Evolutionary conservation across 768 basidiomycete genomes (phyloP).

Genomic region (Tulasnella sp.): DNA sequence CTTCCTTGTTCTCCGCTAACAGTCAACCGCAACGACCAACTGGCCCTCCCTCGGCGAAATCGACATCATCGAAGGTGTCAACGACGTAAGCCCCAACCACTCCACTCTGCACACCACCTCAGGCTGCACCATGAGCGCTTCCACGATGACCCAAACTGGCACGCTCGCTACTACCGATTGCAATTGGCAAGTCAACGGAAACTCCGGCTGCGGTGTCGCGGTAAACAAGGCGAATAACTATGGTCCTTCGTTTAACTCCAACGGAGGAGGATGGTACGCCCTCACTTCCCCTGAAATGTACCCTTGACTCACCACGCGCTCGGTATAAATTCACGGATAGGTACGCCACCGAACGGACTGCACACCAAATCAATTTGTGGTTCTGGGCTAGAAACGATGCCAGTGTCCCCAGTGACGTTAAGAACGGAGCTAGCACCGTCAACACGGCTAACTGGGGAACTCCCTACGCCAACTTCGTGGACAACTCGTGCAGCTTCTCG

Average conservation of each 20-base stretch:
- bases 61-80: constrained; percentile 31
- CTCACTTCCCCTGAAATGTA: too few relatives aligned
- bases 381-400: constrained; percentile 21
- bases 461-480: constrained; percentile 23
- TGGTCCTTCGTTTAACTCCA: constrained; percentile 21
- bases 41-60: constrained; percentile 44
- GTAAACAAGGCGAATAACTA: constrained; percentile 21
- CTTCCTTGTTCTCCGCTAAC: constrained; percentile 44
- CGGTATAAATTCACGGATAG: background rate
- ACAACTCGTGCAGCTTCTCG: constrained; percentile 20
- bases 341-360: constrained; percentile 24
- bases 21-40: constrained; percentile 17
- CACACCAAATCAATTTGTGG: constrained; percentile 19
- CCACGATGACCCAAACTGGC: constrained; percentile 37
- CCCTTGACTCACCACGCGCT: background rate
- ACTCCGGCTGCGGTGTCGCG: constrained; percentile 22
- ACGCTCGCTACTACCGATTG: constrained; percentile 22
- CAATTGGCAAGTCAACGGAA: constrained; percentile 21
- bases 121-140: constrained; percentile 49
- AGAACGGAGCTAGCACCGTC: constrained; percentile 15
- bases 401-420: constrained; percentile 17
- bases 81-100: constrained; percentile 21
- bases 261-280: constrained; percentile 21
- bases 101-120: constrained; percentile 19
- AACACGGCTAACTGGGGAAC: constrained; percentile 22